These are phyloP conservation scores for Tulasnella sp. DNA, from an alignment of 768 basidiomycete species.

Conservation along the genomic window DNA sequence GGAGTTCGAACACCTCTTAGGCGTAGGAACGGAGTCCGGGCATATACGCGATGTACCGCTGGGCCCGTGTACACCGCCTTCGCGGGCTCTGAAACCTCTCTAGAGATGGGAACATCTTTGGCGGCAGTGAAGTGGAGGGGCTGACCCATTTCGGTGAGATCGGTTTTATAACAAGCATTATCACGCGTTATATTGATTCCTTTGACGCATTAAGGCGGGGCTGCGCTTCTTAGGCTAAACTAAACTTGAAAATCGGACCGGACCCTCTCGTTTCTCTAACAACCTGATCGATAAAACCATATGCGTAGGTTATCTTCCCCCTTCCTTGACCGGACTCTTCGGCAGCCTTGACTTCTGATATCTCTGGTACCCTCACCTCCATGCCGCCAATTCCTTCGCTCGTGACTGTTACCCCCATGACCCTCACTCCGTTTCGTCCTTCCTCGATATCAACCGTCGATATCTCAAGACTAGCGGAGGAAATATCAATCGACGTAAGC, in stretches of 20 bases:
- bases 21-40: not conserved
- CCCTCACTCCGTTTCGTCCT: no score
- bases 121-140: not conserved
- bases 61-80: not conserved
- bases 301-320: no score
- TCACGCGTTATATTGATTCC: not conserved
- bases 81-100: not conserved
- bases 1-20: not conserved
- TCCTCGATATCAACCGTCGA: no score
- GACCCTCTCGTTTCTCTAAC: no score
- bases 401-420: no score
- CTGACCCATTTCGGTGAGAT: not conserved
- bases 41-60: not conserved
- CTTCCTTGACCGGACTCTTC: no score
- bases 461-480: not conserved
- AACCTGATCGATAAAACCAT: no score
- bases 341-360: no score
- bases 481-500: not conserved
- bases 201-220: not conserved
- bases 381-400: no score
- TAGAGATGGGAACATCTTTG: not conserved
- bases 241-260: no score
- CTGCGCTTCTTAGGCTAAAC: not conserved
- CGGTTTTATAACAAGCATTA: not conserved
- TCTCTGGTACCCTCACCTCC: no score